Evolutionary conservation across 2,329 filamentous ascomycete genomes (phyloP).

Genomic region (Botrytis fabae): DNA sequence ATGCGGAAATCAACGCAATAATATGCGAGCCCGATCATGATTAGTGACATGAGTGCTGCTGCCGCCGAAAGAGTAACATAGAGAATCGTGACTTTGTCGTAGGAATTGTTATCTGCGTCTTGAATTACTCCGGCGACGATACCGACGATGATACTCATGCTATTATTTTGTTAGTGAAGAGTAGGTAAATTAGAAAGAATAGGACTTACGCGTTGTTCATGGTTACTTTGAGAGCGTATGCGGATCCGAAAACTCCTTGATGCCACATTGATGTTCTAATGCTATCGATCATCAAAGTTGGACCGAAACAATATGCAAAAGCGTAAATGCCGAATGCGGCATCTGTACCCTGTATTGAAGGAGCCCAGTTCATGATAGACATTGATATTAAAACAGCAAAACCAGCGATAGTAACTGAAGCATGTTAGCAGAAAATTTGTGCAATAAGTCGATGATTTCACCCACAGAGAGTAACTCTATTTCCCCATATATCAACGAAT

Average conservation of each 20-base stretch:
- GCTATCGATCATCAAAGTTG: constrained; percentile 59
- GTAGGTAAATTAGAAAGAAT: too few species aligned
- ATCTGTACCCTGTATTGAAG: constrained; percentile 52
- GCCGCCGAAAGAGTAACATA: constrained; percentile 46
- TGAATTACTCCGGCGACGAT: constrained; percentile 60
- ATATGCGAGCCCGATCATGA: constrained; percentile 2
- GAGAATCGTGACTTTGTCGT: constrained; percentile 55
- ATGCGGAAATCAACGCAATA: constrained; percentile 7
- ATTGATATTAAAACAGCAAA: constrained; percentile 54
- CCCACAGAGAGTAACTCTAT: constrained; percentile 50
- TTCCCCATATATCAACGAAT: constrained; percentile 53
- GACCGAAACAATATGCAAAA: constrained; percentile 55
- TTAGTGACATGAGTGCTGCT: not conserved
- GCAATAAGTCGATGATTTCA: not conserved
- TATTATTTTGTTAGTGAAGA: constrained; percentile 29
- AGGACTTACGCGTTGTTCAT: constrained; percentile 55
- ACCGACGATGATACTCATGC: constrained; percentile 60
- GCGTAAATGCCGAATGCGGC: constrained; percentile 62
- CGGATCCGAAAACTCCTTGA: constrained; percentile 59
- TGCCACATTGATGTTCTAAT: constrained; percentile 62
- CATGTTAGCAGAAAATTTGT: not conserved
- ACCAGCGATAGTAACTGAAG: constrained; percentile 47
- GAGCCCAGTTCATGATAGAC: constrained; percentile 54
- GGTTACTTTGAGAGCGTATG: constrained; percentile 60
- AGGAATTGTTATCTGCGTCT: constrained; percentile 57